Base-by-base conservation (phyloP, 495 filamentous ascomycete genomes). In the Astrothelium subdiscretum region DNA sequence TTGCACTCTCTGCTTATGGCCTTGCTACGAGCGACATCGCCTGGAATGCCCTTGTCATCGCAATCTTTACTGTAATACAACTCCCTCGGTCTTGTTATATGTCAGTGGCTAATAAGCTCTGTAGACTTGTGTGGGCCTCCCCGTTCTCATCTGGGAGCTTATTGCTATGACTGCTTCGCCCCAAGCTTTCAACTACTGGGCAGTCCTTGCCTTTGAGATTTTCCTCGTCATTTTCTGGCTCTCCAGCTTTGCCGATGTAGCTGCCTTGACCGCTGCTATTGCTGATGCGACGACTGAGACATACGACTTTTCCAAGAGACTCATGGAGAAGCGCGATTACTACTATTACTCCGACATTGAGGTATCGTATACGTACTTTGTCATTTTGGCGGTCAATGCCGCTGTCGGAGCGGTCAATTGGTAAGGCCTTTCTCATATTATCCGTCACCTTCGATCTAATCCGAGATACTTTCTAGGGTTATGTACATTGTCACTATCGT, bases 171-270 rank as follows among this genome's bases (percentile, higher is more conserved):
- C 48, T 15, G 20, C 22, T 8, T 0, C 48, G 8, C 48, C 48
- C 15, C 20, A 24, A 29, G 48, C 48, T 8, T 54, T 27, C 48
- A 54, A 54, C 48, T 54, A 54, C 48, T 54, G 48, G 48, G 48
- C 48, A 10, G 48, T 54, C 8, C 48, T 54, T 20, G 48, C 48
- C n/a, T 54, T 54, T 29, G 48, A 54, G 6, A 54, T 54, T 20
- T 54, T 54, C 48, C 24, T 54, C 0, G 48, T 54, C 48, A 54
- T 54, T 24, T 54, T 54, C 48, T 54, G 48, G 48, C 48, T 54
- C 12, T 8, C 15, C 20, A 54, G 48, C 48, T 54, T 26, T 8
- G 22, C 48, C 8, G 4, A 8, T 26, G 48, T 54, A 5, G 48
- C 48, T 54, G 48, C 48, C 2, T 29, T 54, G 24, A 29, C 48